Evolutionary conservation across 257 asterid genomes (phyloP).

Genomic region (Rubia yunnanensis): DNA sequence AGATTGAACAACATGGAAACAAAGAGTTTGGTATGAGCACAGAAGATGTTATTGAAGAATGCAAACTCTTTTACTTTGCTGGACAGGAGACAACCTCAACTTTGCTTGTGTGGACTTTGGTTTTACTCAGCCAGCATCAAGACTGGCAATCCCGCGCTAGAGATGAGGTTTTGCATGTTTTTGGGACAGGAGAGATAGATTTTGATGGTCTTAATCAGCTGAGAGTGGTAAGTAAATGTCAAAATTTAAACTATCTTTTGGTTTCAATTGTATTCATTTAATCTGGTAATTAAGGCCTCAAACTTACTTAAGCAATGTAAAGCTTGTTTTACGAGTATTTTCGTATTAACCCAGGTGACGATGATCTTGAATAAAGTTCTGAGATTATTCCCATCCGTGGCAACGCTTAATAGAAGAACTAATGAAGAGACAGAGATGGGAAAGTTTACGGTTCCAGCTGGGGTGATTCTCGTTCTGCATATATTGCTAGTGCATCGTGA

Average conservation of each 20-base stretch:
- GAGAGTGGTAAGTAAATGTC: conserved; percentile 17
- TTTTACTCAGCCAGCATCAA: conserved; percentile 13
- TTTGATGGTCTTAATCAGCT: conserved; percentile 19
- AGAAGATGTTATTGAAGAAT: conserved; percentile 15
- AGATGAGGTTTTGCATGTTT: conserved; percentile 17
- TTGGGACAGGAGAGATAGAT: conserved; percentile 6
- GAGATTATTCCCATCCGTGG: conserved; percentile 10
- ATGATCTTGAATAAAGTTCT: conserved; percentile 17
- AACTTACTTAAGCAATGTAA: not conserved
- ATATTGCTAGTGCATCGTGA: conserved; percentile 18
- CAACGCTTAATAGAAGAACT: not conserved
- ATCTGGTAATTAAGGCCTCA: not conserved
- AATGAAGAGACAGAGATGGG: conserved; percentile 14
- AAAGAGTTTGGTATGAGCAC: conserved; percentile 15
- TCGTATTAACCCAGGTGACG: conserved; percentile 2
- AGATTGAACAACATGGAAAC: conserved; percentile 14
- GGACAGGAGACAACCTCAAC: conserved; percentile 23
- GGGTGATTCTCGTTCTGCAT: conserved; percentile 6
- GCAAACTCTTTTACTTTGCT: conserved; percentile 22
- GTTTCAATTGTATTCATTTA: not conserved
- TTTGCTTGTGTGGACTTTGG: conserved; percentile 15
- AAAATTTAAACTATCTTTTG: not conserved
- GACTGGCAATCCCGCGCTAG: conserved; percentile 20
- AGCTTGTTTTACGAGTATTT: not conserved
- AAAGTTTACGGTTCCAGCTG: conserved; percentile 11